Evolutionary conservation across 1,284 basidiomycete genomes (phyloP), one percentile per base, ranked within the genome.

Genomic region (Pseudomicrostroma phylloplanum): DNA sequence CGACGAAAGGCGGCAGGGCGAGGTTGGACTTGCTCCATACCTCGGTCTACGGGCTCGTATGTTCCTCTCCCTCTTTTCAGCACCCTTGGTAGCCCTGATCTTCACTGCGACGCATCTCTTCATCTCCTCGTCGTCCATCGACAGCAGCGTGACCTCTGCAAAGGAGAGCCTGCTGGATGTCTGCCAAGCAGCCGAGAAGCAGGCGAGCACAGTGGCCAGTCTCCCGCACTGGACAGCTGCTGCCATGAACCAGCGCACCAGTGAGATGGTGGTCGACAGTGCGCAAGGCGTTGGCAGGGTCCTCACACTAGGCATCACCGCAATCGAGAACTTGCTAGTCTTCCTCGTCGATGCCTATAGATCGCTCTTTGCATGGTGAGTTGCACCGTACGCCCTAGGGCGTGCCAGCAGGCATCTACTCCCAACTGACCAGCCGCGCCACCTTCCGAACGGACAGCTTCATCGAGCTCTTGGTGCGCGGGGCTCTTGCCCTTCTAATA

Each of bases 301-400:
- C 0, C 58, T 73, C 1, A 55, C 64, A 12, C 56, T 78, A 1
- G 64, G 59, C 39, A 63, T 71, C 26, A 57, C 53, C 0, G 67
- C 67, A 1, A 65, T 69, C 23, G 69, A 75, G 55, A 64, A 67
- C 26, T 42, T 70, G 2, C 58, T 77, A 1, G 46, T 59, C 70
- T 97, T 96, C 80, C 85, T 96, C 63, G 86, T 96, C 71, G 89
- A 92, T 80, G 86, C 88, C 59, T 98, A 96, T 79, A 87, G 91
- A 43, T 91, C 90, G 3, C 88, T 92, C 1, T 87, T 96, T 70
- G 83, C 96, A 57, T 97, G 43, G 43, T 48, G 43, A 48, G 43
- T 48, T 17, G 15, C 6, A 21, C 15, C 43, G 6, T 12, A 6
- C 15, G 12, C 12, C 17, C 6, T 6, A 48, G 3, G 4, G 43